These are phyloP conservation scores for Physaria fendleri DNA, from an alignment of 345 rosid genomes.

Conservation along the genomic window DNA sequence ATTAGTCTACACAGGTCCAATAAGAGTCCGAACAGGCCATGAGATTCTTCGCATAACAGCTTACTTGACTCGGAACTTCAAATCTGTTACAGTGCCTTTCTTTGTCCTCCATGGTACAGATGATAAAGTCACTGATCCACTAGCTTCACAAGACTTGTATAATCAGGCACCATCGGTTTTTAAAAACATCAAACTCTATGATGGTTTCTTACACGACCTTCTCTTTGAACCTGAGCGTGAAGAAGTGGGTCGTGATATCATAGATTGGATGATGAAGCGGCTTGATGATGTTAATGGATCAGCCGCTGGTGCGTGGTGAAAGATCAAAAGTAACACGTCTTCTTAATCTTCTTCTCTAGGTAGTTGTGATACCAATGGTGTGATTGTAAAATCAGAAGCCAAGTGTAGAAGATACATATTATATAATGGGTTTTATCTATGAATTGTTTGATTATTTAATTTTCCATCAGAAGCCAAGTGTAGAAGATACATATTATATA, in stretches of 20 bases:
- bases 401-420: background rate
- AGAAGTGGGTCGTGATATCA: slow-evolving; percentile 77
- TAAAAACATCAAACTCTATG: slow-evolving; percentile 89
- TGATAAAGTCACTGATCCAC: slow-evolving; percentile 87
- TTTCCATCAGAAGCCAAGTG: slow-evolving; percentile 1
- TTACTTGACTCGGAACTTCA: slow-evolving; percentile 60
- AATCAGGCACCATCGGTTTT: slow-evolving; percentile 62
- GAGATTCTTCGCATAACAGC: slow-evolving; percentile 84
- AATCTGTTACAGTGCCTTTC: slow-evolving; percentile 67
- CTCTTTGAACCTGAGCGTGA: slow-evolving; percentile 88
- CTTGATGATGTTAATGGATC: slow-evolving; percentile 30
- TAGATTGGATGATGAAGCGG: slow-evolving; percentile 79
- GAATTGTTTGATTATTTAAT: background rate
- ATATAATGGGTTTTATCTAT: background rate
- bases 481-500: background rate
- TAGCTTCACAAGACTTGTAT: slow-evolving; percentile 83
- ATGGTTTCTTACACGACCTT: slow-evolving; percentile 89
- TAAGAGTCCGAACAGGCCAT: slow-evolving; percentile 91
- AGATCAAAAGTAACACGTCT: background rate
- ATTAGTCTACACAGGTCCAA: slow-evolving; percentile 94
- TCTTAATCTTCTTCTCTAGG: slow-evolving; percentile 10
- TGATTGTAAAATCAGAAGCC: slow-evolving; percentile 18
- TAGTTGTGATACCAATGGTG: slow-evolving; percentile 21
- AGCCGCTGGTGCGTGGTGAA: slow-evolving; percentile 17
- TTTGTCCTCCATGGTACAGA: slow-evolving; percentile 92